phyloP scores from a whole-genome alignment of 2,329 filamentous ascomycete species.

The Calonectria montana region DNA sequence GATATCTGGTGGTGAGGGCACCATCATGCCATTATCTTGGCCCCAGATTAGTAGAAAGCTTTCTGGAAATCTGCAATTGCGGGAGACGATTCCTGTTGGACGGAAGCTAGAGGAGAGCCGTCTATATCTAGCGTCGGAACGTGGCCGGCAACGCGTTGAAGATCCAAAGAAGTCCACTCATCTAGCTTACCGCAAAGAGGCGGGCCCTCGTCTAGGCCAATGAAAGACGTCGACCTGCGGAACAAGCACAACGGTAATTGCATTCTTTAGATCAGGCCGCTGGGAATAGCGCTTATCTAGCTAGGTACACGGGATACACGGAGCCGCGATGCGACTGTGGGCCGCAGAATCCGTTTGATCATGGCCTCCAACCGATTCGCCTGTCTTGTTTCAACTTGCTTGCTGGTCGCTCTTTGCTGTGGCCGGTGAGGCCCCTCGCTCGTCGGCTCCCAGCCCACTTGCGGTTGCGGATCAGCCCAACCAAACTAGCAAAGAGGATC shows the following conservation, averaged over 20 bases:
- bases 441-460: neutral
- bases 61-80: neutral
- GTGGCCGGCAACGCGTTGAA: neutral
- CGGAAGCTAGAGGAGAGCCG: neutral
- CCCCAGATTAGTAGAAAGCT: neutral
- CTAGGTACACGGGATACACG: constrained; percentile 68
- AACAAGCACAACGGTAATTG: constrained; percentile 7
- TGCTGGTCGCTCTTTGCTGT: neutral
- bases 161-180: neutral
- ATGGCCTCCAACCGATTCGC: neutral
- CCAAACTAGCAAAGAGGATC: neutral
- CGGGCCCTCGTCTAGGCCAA: neutral
- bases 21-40: neutral
- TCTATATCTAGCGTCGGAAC: neutral
- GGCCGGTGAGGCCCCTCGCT: neutral
- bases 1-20: neutral
- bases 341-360: neutral
- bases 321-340: constrained; percentile 8
- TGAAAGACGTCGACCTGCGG: neutral
- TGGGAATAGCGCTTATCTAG: constrained; percentile 75
- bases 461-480: neutral
- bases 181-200: neutral
- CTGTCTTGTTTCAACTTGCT: neutral
- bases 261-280: constrained; percentile 3
- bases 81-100: neutral